Base-by-base conservation (phyloP, 306 rosid genomes). In the Acacia acuminata region DNA sequence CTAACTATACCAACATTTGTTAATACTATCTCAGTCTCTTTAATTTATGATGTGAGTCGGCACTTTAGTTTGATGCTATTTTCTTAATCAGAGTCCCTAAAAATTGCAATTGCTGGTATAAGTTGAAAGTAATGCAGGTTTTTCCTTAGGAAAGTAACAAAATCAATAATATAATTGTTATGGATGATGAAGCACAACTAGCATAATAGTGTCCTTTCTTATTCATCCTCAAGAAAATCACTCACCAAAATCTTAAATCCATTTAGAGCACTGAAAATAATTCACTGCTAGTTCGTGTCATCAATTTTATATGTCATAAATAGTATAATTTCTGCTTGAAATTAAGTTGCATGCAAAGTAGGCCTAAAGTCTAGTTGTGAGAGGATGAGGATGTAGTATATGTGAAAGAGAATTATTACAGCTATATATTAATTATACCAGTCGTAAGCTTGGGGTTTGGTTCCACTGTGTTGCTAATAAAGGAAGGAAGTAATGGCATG, bases 401-500 rank as follows among this genome's bases (percentile, higher is more conserved):
- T 56, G 64, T 56, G 11, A 20, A 8, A 56, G 64, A n/a, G 66
- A 73, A 17, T 53, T 47, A 13, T 15, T 47, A 2, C 53, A 38
- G 40, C 1, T 38, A 38, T 38, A 38, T 13, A 10, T 13, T 3
- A 4, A 47, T 10, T 47, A 3, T 47, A 47, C 53, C 53, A 3
- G 53, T 47, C 19, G 53, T 13, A 14, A 50, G 20, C n/a, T 4
- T 16, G 56, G 56, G 17, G 7, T 17, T 17, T 50, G n/a, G 19
- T 16, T 16, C 56, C 56, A 15, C 56, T 16, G 60, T 16, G 60
- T 17, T 8, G 6, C 22, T 15, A 53, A 81, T 10, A 68, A 68
- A 22, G 73, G 80, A 50, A 65, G 81, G 77, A 56, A 82, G 73
- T 43, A 82, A 42, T 14, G 25, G 24, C 30, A 71, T 55, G 67